Evolutionary conservation across 1,139 yeast genomes (phyloP).

Genomic region (Taphrina betulina): DNA sequence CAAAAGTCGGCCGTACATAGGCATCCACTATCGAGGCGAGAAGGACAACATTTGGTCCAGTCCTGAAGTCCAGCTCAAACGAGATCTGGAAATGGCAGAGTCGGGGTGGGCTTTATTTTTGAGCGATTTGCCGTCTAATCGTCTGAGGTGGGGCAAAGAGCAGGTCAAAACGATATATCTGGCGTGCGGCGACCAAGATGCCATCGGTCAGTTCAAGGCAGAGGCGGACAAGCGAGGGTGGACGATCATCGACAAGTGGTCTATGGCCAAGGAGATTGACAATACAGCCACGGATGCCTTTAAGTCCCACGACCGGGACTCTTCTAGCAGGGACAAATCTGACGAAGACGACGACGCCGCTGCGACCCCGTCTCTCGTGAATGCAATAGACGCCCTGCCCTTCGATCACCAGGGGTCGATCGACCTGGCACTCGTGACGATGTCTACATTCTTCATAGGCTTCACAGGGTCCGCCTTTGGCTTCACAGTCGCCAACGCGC

Average conservation of each 20-base stretch:
- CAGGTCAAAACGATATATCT: slow-evolving; percentile 1
- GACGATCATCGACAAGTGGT: slow-evolving; percentile 7
- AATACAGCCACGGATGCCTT: neutral
- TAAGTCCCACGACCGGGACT: too few species aligned
- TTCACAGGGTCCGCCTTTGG: slow-evolving; percentile 8
- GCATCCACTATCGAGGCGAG: slow-evolving; percentile 7
- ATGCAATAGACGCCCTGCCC: slow-evolving; percentile 6
- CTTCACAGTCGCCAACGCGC: slow-evolving; percentile 3
- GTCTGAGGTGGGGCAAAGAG: neutral
- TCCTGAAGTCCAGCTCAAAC: neutral
- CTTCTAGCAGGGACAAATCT: too few species aligned
- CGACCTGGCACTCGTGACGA: slow-evolving; percentile 5
- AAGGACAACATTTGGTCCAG: slow-evolving; percentile 1
- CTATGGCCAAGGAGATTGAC: neutral
- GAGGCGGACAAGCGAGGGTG: slow-evolving; percentile 1
- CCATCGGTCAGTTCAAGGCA: neutral
- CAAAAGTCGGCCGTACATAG: neutral
- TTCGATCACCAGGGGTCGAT: slow-evolving; percentile 14
- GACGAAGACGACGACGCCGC: too few species aligned
- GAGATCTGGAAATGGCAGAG: neutral
- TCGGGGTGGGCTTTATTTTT: neutral
- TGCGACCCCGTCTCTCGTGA: neutral
- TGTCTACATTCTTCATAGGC: slow-evolving; percentile 16
- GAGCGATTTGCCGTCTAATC: neutral
- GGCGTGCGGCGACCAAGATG: slow-evolving; percentile 11